phyloP scores from a whole-genome alignment of 192 early-diverging fungal genomes.

The Backusella morwellensis region DNA sequence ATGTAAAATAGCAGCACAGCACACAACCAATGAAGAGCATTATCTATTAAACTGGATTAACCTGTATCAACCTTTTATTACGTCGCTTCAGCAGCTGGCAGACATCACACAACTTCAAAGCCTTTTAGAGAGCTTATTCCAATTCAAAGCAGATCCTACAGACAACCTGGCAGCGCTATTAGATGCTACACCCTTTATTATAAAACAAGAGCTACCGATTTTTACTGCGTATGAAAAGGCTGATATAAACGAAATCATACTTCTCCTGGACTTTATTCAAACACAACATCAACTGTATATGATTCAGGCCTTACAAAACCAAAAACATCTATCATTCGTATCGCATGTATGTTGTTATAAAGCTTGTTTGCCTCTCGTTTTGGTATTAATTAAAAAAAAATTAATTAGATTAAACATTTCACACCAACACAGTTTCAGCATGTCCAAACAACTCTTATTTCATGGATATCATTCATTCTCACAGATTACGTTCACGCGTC shows the following conservation, averaged over 20 bases:
- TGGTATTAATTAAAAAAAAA: background rate
- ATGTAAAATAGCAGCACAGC: background rate
- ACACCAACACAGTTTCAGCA: background rate
- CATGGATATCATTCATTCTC: background rate
- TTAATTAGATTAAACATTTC: background rate
- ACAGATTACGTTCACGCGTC: constrained; percentile 15
- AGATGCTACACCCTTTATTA: background rate
- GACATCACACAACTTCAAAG: background rate
- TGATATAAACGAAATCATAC: background rate
- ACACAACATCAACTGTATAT: constrained; percentile 5
- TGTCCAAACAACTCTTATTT: background rate
- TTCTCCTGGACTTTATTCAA: background rate
- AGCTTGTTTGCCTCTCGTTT: background rate
- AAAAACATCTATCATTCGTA: background rate
- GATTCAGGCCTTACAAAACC: background rate
- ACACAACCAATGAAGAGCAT: background rate
- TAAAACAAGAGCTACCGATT: background rate
- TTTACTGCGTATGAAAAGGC: background rate
- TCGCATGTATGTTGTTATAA: background rate
- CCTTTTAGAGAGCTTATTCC: background rate
- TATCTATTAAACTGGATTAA: background rate
- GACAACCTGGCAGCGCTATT: background rate
- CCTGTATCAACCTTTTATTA: background rate
- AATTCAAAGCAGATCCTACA: background rate
- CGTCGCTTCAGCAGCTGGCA: background rate